Conservation (phyloP, 2,329 filamentous ascomycete species). For the Hypoxylon sp. region DNA sequence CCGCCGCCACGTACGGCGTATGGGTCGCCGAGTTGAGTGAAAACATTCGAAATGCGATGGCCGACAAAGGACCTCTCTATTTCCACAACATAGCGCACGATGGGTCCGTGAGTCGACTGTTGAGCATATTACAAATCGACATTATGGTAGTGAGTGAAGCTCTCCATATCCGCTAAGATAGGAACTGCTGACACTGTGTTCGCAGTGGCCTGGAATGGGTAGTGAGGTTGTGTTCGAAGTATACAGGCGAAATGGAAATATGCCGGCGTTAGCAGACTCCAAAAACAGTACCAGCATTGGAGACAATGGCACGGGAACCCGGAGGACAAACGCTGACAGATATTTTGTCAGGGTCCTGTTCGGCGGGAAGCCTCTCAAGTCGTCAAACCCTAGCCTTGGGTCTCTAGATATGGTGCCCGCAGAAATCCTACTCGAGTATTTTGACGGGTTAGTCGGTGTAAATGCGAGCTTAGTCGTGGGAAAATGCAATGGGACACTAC, state of each 20-base stretch:
- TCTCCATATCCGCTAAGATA: not conserved
- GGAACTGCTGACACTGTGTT: constrained; percentile 11
- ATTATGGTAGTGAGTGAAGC: constrained; percentile 70
- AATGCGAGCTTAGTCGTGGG: constrained; percentile 62
- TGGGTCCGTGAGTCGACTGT: constrained; percentile 76
- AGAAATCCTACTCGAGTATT: constrained; percentile 75
- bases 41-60: constrained; percentile 71
- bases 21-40: constrained; percentile 80
- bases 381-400: constrained; percentile 78
- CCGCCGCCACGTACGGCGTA: constrained; percentile 75
- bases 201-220: constrained; percentile 83
- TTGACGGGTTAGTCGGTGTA: constrained; percentile 78
- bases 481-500: constrained; percentile 50
- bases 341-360: constrained; percentile 79
- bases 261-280: constrained; percentile 16
- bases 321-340: constrained; percentile 32
- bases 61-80: constrained; percentile 65
- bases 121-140: constrained; percentile 80
- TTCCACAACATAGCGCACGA: constrained; percentile 87
- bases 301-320: constrained; percentile 27
- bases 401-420: constrained; percentile 79
- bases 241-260: constrained; percentile 59
- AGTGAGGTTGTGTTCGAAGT: constrained; percentile 84
- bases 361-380: constrained; percentile 75
- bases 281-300: not conserved